Base-by-base conservation (phyloP, 768 basidiomycete species). In the Cyathus striatus region DNA sequence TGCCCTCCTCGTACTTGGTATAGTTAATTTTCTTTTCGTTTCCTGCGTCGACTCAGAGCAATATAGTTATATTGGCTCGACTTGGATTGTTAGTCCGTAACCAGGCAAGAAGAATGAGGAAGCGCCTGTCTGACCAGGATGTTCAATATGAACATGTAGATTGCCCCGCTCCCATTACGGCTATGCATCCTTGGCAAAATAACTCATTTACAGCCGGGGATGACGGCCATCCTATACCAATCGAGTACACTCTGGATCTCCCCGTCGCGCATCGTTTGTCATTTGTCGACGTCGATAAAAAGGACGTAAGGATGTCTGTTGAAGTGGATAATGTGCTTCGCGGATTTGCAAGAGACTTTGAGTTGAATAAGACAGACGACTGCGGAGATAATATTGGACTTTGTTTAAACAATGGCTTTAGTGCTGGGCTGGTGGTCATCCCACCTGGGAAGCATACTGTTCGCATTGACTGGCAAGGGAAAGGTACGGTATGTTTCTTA, bases 401-500 rank as follows among this genome's bases (percentile, higher is more conserved):
- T 14, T 58, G 56, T 32, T 34, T 54, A 14, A n/a, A 22, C 13
- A 49, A 40, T 30, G 40, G 44, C 13, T 52, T 50, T 43, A 55
- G 54, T 36, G 45, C 47, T 16, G 54, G 52, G 1, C 23, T 41
- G 7, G 43, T 55, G 6, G 34, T 49, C 13, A 43, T 58, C 4
- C 49, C 54, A 34, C 39, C 48, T 4, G 54, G 56, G 18, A 52
- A 54, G 17, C 56, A 55, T 37, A 48, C 51, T 10, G 49, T 58
- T 43, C 42, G 47, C 22, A 40, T 58, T 21, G 45, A 55, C 24
- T 58, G 49, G 48, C 47, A 37, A 3, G 52, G 54, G 16, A 51
- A 53, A 26, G 56, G 56, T 58, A 16, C n/a, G 27, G n/a, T n/a
- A n/a, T n/a, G n/a, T n/a, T n/a, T n/a, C n/a, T n/a, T n/a, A n/a